phyloP scores from a whole-genome alignment of 495 filamentous ascomycete genomes.

The Pyrenula massariospora region DNA sequence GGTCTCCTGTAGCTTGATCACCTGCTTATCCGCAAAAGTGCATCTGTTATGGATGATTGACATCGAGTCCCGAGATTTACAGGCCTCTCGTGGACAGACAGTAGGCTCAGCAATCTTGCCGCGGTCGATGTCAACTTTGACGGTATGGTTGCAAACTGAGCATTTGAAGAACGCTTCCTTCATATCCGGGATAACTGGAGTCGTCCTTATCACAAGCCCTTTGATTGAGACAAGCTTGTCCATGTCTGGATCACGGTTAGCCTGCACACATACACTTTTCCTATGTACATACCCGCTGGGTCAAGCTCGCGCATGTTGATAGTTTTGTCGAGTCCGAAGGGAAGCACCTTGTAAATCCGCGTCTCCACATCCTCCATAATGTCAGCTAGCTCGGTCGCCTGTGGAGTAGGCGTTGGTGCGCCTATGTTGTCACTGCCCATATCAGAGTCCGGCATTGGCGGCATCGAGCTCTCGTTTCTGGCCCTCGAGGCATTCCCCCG shows the following conservation, averaged over 20 bases:
- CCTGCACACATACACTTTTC: constrained; percentile 2
- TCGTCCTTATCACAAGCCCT: constrained; percentile 90
- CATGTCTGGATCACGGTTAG: constrained; percentile 49
- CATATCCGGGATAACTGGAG: constrained; percentile 96
- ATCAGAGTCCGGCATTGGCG: constrained; percentile 66
- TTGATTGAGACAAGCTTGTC: constrained; percentile 95
- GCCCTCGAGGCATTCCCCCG: constrained; percentile 23
- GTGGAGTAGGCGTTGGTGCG: constrained; percentile 15
- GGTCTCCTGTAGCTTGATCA: constrained; percentile 97
- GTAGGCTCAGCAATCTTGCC: constrained; percentile 95
- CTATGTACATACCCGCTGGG: constrained; percentile 47
- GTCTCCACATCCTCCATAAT: constrained; percentile 53
- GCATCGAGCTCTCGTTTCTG: constrained; percentile 55
- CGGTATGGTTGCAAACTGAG: constrained; percentile 79
- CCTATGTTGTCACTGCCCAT: constrained; percentile 32
- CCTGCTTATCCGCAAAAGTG: constrained; percentile 90
- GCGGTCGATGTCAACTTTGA: constrained; percentile 83
- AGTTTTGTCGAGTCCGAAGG: constrained; percentile 75
- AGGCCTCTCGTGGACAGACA: constrained; percentile 73
- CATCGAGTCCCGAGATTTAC: constrained; percentile 85
- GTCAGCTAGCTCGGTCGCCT: constrained; percentile 38
- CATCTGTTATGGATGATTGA: constrained; percentile 96
- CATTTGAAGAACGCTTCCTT: constrained; percentile 95
- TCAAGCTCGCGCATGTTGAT: constrained; percentile 94
- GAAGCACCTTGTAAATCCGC: constrained; percentile 73